Conservation (phyloP, 805 yeast genomes). For the Hanseniaspora occidentalis region DNA sequence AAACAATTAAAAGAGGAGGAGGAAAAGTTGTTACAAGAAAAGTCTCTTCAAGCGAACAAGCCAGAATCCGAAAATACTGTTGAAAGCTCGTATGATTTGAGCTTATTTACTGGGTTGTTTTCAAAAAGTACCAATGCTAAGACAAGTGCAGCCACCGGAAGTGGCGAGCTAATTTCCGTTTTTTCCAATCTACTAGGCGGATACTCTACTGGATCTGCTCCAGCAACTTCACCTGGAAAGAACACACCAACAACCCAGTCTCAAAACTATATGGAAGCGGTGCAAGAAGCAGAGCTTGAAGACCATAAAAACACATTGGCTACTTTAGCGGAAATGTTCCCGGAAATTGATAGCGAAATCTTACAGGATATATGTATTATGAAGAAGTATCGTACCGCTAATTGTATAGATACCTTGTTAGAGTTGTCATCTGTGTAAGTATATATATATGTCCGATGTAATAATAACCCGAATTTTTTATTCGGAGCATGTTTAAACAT, state of each 20-base stretch:
- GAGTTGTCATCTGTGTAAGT: constrained; percentile 1
- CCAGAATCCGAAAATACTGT: not conserved
- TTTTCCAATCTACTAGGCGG: constrained; percentile 5
- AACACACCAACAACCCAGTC: constrained; percentile 18
- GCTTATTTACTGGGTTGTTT: constrained; percentile 2
- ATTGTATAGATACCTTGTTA: constrained; percentile 2
- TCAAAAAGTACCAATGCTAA: not conserved
- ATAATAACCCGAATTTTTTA: no score
- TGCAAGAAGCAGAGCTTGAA: constrained; percentile 27
- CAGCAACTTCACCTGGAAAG: constrained; percentile 23
- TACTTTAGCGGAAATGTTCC: constrained; percentile 59
- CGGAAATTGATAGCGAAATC: constrained; percentile 53
- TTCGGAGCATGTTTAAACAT: no score
- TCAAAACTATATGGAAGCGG: constrained; percentile 14
- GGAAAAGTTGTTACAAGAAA: constrained; percentile 5
- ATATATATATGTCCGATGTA: not conserved
- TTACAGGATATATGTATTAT: constrained; percentile 57
- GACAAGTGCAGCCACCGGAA: not conserved
- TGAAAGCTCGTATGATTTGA: not conserved
- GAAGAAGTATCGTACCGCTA: constrained; percentile 42
- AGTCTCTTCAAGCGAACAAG: constrained; percentile 1
- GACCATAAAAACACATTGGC: constrained; percentile 35
- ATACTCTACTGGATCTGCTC: constrained; percentile 6
- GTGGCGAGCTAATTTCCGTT: not conserved
- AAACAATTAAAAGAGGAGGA: constrained; percentile 24